Base-by-base conservation (phyloP, 1,284 basidiomycete genomes). In the Coniferiporia weirii region DNA sequence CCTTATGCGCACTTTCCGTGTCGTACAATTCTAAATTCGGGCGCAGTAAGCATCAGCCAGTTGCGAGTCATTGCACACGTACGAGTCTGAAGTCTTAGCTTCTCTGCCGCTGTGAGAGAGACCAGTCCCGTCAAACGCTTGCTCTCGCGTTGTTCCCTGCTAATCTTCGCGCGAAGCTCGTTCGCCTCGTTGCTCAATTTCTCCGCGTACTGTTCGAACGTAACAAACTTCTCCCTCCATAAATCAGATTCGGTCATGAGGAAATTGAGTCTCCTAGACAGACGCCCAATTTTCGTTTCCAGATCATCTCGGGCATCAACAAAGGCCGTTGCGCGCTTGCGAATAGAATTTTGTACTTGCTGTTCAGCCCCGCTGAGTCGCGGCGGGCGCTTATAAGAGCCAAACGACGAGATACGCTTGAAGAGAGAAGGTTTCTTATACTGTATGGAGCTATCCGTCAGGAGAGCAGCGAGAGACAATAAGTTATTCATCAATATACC, bases 231-330 rank as follows among this genome's bases (percentile, higher is more conserved):
- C 74, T 92, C 90, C 63, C 91, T 78, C 91, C 91, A 94, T 47
- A 94, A 76, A 69, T 94, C 91, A 13, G 84, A 86, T 72, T 94
- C 91, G 4, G 89, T 92, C 89, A 94, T 93, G 66, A 94, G 76
- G 77, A 94, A 94, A 74, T 94, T 93, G 64, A 94, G 80, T 45
- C 91, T 79, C 61, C 89, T 81, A 48, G 87, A 89, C 43, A 93
- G 78, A 49, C 89, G 83, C 40, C 90, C 90, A 64, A 93, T 92
- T 78, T 93, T 94, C 56, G 90, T 90, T 76, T 95, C 93, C 27
- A 94, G 81, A 67, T 94, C 91, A 69, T 95, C 93, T 50, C 93
- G 84, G 15, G 93, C 91, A 68, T 97, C 94, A 44, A 96, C 93
- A 67, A 96, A 96, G 56, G 92, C 92, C 8, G 85, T 88, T 7